Evolutionary conservation across 1,139 yeast species (phyloP), one percentile per base, ranked within the genome.

Genomic region (Blastobotrys buckinghamii): DNA sequence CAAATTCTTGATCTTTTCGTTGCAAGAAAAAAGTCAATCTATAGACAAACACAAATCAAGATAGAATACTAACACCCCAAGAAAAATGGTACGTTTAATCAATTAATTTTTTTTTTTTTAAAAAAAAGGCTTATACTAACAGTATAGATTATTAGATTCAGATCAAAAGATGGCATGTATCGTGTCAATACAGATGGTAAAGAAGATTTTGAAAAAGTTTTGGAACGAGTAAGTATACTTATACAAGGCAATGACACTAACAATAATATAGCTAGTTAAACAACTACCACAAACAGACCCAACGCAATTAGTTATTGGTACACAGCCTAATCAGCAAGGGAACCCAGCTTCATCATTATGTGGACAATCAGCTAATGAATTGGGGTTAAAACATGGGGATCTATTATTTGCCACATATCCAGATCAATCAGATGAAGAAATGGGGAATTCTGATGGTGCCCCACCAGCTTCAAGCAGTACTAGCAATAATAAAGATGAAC

Each of bases 331-430:
- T 26, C 75, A 69, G 13, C 71, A 68, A 19, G 82, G 80, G 12
- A 73, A 75, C 53, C 60, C 70, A 1, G 77, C 76, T 5, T 59
- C 66, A 10, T 65, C 70, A 6, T 65, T 81, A 22, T 66, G 71
- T 50, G 76, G 76, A 12, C 67, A 68, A 42, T 66, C 82, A 0
- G 67, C 85, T 1, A 62, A 59, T 0, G 76, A 75, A 13, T 64
- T 86, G 54, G 85, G 85, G 0, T 69, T 79, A 55, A 74, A 73
- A 39, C 92, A 92, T 67, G 98, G 98, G n/a, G 96, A 87, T 57
- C 74, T 90, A 78, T 62, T 90, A 13, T 84, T 75, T 62, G 69
- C 86, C 12, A 71, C 71, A 19, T 83, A 81, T 59, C 74, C 72
- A 16, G 57, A 54, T 8, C 48, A 45, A 8, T 58, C 45, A 15